These are phyloP conservation scores for Fusarium mangiferae DNA, from an alignment of 2,329 filamentous ascomycete species.

Conservation along the genomic window DNA sequence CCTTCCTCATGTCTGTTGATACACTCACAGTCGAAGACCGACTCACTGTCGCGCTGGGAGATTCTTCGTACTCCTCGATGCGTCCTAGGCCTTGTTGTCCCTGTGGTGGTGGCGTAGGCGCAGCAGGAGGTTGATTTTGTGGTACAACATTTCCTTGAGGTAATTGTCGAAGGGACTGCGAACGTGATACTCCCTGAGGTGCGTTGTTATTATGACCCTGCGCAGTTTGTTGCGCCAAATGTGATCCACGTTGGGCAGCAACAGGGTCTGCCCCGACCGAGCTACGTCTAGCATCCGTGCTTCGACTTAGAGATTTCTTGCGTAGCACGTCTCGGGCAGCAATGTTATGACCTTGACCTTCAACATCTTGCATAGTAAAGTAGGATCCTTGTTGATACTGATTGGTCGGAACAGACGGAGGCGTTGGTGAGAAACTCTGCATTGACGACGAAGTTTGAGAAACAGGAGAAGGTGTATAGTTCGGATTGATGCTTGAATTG, in stretches of 20 bases:
- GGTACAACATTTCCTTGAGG: slow-evolving; percentile 11
- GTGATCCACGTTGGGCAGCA: slow-evolving; percentile 19
- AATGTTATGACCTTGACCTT: slow-evolving; percentile 34
- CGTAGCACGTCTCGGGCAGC: slow-evolving; percentile 39
- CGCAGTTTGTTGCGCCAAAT: slow-evolving; percentile 10
- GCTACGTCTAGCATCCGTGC: slow-evolving; percentile 35
- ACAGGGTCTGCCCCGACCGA: slow-evolving; percentile 34
- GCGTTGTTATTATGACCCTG: background rate
- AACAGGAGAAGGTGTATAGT: slow-evolving; percentile 40
- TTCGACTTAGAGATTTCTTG: slow-evolving; percentile 36
- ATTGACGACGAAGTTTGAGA: slow-evolving; percentile 34
- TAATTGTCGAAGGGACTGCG: slow-evolving; percentile 26
- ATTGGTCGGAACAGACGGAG: slow-evolving; percentile 21
- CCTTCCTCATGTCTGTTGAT: slow-evolving; percentile 21
- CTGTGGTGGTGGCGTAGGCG: slow-evolving; percentile 22
- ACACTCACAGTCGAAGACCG: slow-evolving; percentile 33
- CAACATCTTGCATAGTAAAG: slow-evolving; percentile 29
- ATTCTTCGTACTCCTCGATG: slow-evolving; percentile 44
- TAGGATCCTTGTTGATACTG: slow-evolving; percentile 36
- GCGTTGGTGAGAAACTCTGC: slow-evolving; percentile 28
- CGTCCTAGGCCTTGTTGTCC: slow-evolving; percentile 32
- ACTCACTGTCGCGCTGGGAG: slow-evolving; percentile 16
- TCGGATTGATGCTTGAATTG: slow-evolving; percentile 32
- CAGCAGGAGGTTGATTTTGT: slow-evolving; percentile 12
- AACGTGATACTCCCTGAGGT: slow-evolving; percentile 12